Evolutionary conservation across 2,329 filamentous ascomycete genomes (phyloP), one percentile per base, ranked within the genome.

Genomic region (Microcyclospora tardicrescens): DNA sequence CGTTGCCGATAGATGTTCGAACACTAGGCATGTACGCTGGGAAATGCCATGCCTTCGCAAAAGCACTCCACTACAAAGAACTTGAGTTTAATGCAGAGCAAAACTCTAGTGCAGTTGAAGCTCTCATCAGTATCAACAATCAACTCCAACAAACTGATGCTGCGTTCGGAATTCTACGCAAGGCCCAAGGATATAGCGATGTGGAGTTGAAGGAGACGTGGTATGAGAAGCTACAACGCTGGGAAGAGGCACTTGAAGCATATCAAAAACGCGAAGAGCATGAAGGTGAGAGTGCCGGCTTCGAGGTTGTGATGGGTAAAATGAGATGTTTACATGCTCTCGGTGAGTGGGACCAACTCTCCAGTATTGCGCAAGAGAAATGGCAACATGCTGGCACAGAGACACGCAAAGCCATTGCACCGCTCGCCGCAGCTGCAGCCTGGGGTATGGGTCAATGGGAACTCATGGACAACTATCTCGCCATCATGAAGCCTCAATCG

Each of bases 71-170:
- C 56, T 99, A 98, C 66, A 99, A 99, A 58, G 91, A 99, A 61
- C 71, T 98, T 0, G 93, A 99, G 57, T 99, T 98, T 59, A 76
- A 96, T 42, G 89, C 95, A 50, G 93, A 98, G 58, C 91, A 96
- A 59, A 96, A 89, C 58, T 85, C 86, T 13, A 84, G 83, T 41
- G 87, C 89, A 2, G 91, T 98, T 1, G 91, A 99, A 62, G 93
- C 93, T 6, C 69, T 99, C 43, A 99, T 99, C 52, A 91, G 89
- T 46, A 98, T 99, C 67, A 99, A 99, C 64, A 98, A 99, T 57
- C 89, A 98, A 59, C 73, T 99, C 6, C 91, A 98, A 59, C 91
- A 99, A 60, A 95, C 91, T 72, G 91, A 99, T 62, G 93, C 91
- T 27, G 93, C 91, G 32, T 96, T 99, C 51, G 91, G 91, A 61